Conservation (phyloP, 2,329 filamentous ascomycete genomes). For the Aspergillus neotritici region DNA sequence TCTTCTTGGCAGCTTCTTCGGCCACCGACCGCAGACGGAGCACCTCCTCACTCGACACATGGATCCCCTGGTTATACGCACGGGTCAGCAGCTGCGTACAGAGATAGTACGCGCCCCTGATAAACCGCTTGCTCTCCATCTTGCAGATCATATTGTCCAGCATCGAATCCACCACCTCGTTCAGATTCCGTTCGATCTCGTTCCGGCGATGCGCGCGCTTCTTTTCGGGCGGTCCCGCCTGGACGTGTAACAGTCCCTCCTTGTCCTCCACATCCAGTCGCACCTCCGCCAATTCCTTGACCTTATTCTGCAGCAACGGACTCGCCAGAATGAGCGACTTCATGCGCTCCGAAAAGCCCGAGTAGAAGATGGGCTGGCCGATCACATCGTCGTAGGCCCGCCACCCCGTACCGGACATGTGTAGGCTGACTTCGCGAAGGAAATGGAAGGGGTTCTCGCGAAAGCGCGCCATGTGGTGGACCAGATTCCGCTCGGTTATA, state of each 20-base stretch:
- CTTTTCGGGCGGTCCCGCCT: slow-evolving; percentile 24
- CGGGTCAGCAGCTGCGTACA: slow-evolving; percentile 80
- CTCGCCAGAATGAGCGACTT: slow-evolving; percentile 70
- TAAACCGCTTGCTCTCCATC: slow-evolving; percentile 91
- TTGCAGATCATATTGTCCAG: slow-evolving; percentile 98
- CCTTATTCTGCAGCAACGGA: slow-evolving; percentile 66
- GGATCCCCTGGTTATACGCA: slow-evolving; percentile 93
- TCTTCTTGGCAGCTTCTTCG: slow-evolving; percentile 73
- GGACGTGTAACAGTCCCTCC: slow-evolving; percentile 59
- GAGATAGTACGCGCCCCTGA: slow-evolving; percentile 85
- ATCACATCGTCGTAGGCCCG: slow-evolving; percentile 86
- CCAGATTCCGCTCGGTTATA: slow-evolving; percentile 45
- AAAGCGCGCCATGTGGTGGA: slow-evolving; percentile 79
- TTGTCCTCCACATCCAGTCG: slow-evolving; percentile 70
- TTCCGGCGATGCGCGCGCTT: slow-evolving; percentile 33
- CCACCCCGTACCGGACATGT: slow-evolving; percentile 92
- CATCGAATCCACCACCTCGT: slow-evolving; percentile 77
- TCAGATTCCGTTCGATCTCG: slow-evolving; percentile 66
- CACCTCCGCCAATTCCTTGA: slow-evolving; percentile 68
- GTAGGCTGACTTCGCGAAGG: slow-evolving; percentile 84
- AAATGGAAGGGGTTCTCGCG: slow-evolving; percentile 69
- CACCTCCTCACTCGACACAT: slow-evolving; percentile 92
- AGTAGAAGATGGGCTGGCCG: slow-evolving; percentile 88
- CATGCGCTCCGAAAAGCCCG: slow-evolving; percentile 88
- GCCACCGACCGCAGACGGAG: slow-evolving; percentile 75